phyloP scores from a whole-genome alignment of 192 early-diverging fungal species.

The Podila epigama region DNA sequence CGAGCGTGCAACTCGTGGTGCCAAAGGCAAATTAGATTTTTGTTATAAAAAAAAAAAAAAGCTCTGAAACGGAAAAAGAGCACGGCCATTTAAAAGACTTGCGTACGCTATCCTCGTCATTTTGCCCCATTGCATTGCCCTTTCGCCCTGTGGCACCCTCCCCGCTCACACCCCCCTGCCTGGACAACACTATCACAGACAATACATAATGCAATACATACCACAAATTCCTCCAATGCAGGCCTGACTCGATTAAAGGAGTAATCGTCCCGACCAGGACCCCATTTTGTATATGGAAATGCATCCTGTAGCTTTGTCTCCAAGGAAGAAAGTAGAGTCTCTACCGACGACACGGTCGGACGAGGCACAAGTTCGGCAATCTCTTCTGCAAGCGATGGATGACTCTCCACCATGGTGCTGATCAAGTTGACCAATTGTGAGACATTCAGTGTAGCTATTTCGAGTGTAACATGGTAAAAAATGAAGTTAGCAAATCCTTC shows the following conservation, averaged over 20 bases:
- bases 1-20: neutral
- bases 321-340: constrained; percentile 66
- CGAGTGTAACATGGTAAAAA: neutral
- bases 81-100: no score
- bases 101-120: no score
- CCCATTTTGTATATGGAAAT: constrained; percentile 89
- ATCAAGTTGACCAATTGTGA: constrained; percentile 80
- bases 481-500: neutral
- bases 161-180: neutral
- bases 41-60: no score
- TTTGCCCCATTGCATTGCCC: no score
- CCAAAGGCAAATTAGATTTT: neutral
- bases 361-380: constrained; percentile 80
- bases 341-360: constrained; percentile 84
- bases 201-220: constrained; percentile 11
- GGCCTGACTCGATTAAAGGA: constrained; percentile 86
- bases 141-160: no score
- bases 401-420: constrained; percentile 69
- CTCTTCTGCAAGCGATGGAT: constrained; percentile 75
- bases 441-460: constrained; percentile 69
- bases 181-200: no score
- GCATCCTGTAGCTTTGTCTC: constrained; percentile 76
- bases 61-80: no score
- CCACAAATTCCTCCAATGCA: constrained; percentile 73
- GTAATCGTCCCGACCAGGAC: constrained; percentile 84